Evolutionary conservation across 1,284 basidiomycete genomes (phyloP).

Genomic region (Boletus sp.): DNA sequence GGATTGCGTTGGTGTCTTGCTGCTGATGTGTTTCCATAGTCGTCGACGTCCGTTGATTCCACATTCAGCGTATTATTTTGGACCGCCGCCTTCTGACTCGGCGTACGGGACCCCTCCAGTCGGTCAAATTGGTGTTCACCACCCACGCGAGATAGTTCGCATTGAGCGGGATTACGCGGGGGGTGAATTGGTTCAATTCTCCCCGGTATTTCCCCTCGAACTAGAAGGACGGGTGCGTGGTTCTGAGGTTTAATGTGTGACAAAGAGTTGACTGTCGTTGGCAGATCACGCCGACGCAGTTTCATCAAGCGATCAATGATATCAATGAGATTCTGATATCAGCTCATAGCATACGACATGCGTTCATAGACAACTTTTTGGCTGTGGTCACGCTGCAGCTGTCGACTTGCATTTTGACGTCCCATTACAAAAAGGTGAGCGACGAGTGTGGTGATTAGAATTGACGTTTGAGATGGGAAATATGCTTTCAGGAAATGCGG

Average conservation of each 20-base stretch:
- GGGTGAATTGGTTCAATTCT: constrained; percentile 78
- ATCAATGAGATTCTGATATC: constrained; percentile 80
- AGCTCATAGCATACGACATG: constrained; percentile 63
- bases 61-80: constrained; percentile 77
- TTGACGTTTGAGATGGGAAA: not conserved
- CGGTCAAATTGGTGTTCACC: constrained; percentile 77
- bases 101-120: constrained; percentile 73
- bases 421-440: constrained; percentile 75
- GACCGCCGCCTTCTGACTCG: constrained; percentile 67
- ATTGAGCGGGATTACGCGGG: constrained; percentile 80
- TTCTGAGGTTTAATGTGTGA: not conserved
- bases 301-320: constrained; percentile 78
- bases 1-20: not conserved
- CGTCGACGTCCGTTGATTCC: constrained; percentile 54
- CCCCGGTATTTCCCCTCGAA: constrained; percentile 77
- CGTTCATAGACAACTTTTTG: constrained; percentile 64
- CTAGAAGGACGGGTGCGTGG: constrained; percentile 73
- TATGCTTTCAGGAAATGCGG: constrained; percentile 64
- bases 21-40: constrained; percentile 21
- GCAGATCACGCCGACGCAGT: constrained; percentile 79
- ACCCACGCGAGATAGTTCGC: constrained; percentile 80
- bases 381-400: constrained; percentile 73
- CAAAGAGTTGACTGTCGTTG: not conserved
- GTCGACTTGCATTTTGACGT: constrained; percentile 55
- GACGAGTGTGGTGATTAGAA: not conserved